Conservation (phyloP, 148 eudicot species). For the Amaranthus cruentus region DNA sequence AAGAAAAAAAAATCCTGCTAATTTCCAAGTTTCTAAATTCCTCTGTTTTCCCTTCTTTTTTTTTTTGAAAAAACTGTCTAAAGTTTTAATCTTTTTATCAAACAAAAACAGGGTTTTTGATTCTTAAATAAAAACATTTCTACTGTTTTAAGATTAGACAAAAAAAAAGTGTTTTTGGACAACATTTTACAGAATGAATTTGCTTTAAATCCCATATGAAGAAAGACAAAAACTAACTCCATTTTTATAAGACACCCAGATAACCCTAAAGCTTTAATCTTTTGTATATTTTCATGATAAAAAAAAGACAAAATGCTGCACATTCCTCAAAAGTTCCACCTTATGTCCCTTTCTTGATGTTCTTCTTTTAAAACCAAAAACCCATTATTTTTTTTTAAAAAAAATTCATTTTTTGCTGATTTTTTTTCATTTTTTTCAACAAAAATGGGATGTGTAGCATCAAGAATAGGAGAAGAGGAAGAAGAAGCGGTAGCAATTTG, state of each 20-base stretch:
- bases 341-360: constrained; percentile 19
- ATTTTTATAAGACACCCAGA: constrained; percentile 18
- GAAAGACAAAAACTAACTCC: constrained; percentile 12
- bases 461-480: constrained; percentile 64
- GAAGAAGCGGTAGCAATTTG: constrained; percentile 83
- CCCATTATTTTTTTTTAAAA: not conserved
- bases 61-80: not conserved
- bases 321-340: constrained; percentile 26
- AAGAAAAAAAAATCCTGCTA: not conserved
- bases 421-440: not conserved
- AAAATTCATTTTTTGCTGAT: not conserved
- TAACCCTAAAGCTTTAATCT: constrained; percentile 27
- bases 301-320: constrained; percentile 26
- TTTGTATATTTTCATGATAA: constrained; percentile 30
- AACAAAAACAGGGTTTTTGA: not conserved
- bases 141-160: constrained; percentile 12
- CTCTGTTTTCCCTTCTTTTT: constrained; percentile 5
- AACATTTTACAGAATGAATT: constrained; percentile 19
- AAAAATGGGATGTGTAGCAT: constrained; percentile 91
- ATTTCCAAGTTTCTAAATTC: not conserved
- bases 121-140: constrained; percentile 2
- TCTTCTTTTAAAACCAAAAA: constrained; percentile 21
- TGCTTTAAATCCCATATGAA: constrained; percentile 27
- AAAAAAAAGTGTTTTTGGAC: constrained; percentile 26
- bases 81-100: not conserved